Conservation (phyloP, 2,329 filamentous ascomycete species). For the Colletotrichum sublineola region DNA sequence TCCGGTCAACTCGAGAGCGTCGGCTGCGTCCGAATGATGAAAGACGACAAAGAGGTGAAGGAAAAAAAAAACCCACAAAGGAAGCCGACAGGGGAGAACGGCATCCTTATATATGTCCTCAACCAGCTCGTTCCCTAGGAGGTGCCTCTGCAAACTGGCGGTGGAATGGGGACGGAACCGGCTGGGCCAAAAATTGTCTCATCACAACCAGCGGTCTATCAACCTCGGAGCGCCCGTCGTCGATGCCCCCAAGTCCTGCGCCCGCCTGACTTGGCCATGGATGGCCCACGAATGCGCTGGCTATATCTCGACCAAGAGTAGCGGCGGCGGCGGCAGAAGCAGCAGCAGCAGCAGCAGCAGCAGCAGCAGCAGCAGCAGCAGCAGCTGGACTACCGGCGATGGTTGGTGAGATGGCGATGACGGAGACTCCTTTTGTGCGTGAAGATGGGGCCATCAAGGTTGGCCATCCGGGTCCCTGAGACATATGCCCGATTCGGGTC, state of each 20-base stretch:
- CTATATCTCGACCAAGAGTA: slow-evolving; percentile 2
- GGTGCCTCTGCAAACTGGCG: slow-evolving; percentile 21
- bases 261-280: slow-evolving; percentile 10
- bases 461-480: slow-evolving; percentile 41
- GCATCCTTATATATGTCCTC: slow-evolving; percentile 27
- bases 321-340: too few relatives aligned
- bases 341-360: slow-evolving; percentile 8
- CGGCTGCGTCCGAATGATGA: not conserved
- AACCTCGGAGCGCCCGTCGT: slow-evolving; percentile 20
- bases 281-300: slow-evolving; percentile 26
- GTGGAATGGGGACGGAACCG: slow-evolving; percentile 30
- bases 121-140: not conserved
- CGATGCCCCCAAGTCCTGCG: slow-evolving; percentile 1
- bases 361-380: slow-evolving; percentile 16
- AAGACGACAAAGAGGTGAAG: not conserved
- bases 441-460: slow-evolving; percentile 40
- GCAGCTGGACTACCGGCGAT: slow-evolving; percentile 9
- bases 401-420: slow-evolving; percentile 28
- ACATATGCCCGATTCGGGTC: slow-evolving; percentile 5
- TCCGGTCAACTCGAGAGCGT: not conserved
- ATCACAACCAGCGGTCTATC: slow-evolving; percentile 25
- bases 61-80: too few relatives aligned
- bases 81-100: not conserved
- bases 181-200: slow-evolving; percentile 29
- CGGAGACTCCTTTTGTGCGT: not conserved